Conservation (phyloP, 2,329 filamentous ascomycete genomes). For the Aspergillus niger region DNA sequence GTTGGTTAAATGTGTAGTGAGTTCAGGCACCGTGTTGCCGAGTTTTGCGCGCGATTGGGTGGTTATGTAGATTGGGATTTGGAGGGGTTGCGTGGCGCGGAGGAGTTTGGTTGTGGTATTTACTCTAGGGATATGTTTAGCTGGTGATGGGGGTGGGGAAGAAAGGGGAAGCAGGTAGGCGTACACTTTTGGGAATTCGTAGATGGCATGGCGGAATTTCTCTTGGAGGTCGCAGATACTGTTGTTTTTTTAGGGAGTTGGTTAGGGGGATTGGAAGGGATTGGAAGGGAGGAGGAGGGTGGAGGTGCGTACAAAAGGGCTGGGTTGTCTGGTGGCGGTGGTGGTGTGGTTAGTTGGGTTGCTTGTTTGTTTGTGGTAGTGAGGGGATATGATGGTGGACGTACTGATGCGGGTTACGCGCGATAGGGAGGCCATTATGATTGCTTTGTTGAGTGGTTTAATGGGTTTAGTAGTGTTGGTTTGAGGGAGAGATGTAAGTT, state of each 20-base stretch:
- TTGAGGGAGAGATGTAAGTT: not conserved
- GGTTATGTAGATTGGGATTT: conserved; percentile 79
- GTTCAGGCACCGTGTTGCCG: conserved; percentile 76
- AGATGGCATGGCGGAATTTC: conserved; percentile 81
- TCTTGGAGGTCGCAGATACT: conserved; percentile 96
- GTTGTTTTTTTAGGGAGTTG: not conserved
- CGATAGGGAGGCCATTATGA: conserved; percentile 23
- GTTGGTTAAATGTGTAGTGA: conserved; percentile 52
- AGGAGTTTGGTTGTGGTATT: conserved; percentile 70
- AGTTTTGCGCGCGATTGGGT: conserved; percentile 81
- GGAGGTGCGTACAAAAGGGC: conserved; percentile 47
- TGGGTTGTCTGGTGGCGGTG: conserved; percentile 42
- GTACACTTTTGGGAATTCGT: conserved; percentile 81
- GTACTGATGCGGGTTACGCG: conserved; percentile 32
- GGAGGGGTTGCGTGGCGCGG: conserved; percentile 51
- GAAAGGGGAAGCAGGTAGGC: conserved; percentile 20
- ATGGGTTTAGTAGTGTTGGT: not conserved
- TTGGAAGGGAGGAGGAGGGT: not conserved
- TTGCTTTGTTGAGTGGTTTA: not conserved
- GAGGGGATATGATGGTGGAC: conserved; percentile 5
- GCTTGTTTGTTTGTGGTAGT: not conserved
- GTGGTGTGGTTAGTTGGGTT: conserved; percentile 14
- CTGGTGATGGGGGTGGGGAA: too few relatives aligned
- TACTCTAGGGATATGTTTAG: conserved; percentile 50
- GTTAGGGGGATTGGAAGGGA: not conserved